Evolutionary conservation across 129 eudicot species (phyloP).

Genomic region (Artemisia annua): DNA sequence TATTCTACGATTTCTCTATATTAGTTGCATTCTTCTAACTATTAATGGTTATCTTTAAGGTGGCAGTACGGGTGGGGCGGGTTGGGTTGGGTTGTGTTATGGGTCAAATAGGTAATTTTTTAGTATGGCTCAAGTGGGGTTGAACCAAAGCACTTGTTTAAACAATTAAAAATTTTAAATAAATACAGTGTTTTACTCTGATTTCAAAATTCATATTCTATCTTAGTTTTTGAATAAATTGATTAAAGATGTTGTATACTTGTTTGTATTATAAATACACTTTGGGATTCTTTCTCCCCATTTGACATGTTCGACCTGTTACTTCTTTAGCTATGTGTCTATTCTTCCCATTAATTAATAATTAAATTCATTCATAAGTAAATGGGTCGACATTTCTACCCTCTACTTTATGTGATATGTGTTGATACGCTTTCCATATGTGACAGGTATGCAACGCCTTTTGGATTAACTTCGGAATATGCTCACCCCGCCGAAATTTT

Average conservation of each 20-base stretch:
- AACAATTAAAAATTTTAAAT: neutral
- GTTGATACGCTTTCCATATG: neutral
- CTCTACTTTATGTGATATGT: neutral
- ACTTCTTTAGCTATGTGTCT: neutral
- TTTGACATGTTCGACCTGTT: neutral
- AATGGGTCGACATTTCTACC: neutral
- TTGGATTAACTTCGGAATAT: conserved; percentile 27
- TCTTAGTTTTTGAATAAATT: neutral
- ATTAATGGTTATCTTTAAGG: neutral
- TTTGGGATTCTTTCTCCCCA: neutral
- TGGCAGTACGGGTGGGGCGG: too few relatives aligned
- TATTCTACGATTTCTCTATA: neutral
- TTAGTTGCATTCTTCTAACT: neutral
- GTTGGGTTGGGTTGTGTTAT: too few relatives aligned
- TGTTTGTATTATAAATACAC: neutral
- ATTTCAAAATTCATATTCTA: neutral
- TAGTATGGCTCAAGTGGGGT: too few relatives aligned
- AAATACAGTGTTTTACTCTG: neutral
- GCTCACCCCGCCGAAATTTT: conserved; percentile 16
- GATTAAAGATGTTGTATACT: neutral
- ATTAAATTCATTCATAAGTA: neutral
- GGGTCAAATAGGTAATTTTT: too few relatives aligned
- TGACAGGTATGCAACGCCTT: conserved; percentile 38
- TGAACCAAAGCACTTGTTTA: too few relatives aligned
- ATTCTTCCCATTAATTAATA: neutral